Base-by-base conservation (phyloP, 2,329 filamentous ascomycete species). In the Madurella fahalii region DNA sequence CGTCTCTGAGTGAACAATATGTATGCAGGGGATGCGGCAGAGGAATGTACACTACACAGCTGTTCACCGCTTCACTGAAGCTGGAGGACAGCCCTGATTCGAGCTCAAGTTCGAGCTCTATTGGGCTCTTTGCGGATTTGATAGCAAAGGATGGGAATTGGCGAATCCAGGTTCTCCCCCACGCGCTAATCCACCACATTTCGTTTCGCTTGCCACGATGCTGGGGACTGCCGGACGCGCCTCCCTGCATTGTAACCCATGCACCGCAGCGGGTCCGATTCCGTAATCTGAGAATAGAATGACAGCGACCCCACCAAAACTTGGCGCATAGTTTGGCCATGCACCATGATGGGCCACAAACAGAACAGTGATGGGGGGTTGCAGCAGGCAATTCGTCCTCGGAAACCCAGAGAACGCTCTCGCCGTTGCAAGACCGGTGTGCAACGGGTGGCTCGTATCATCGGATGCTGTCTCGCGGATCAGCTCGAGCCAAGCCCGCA, bases 141-240 rank as follows among this genome's bases (percentile, higher is more conserved):
- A 41, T 17, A 32, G 46, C 15, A 7, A 43, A 11, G 25, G 37
- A 51, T 52, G 50, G 53, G 46, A 49, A 57, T 55, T 54, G 49
- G 39, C 16, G 52, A 48, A 45, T 50, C 48, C 25, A 46, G 31
- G 49, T 43, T 25, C 25, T 43, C 59, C 59, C 59, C 53, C 58
- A 53, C 54, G 50, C 47, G 18, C 50, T 31, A 34, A 39, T 37
- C 31, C 47, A 53, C 50, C 50, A 44, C 25, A 52, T 50, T 52
- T 47, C 31, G 30, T 45, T 45, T n/a, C 46, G 49, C 50, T 50
- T 50, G 50, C 37, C 37, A 25, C 25, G 25, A 25, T 25, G 25
- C 25, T 25, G 25, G 25, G 25, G 25, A 25, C 4, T 25, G 30
- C 31, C 40, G 2, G 44, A 20, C 44, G 49, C 41, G 40, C 45